phyloP scores from a whole-genome alignment of 805 yeast genomes.

The Ogataea pignaliae region DNA sequence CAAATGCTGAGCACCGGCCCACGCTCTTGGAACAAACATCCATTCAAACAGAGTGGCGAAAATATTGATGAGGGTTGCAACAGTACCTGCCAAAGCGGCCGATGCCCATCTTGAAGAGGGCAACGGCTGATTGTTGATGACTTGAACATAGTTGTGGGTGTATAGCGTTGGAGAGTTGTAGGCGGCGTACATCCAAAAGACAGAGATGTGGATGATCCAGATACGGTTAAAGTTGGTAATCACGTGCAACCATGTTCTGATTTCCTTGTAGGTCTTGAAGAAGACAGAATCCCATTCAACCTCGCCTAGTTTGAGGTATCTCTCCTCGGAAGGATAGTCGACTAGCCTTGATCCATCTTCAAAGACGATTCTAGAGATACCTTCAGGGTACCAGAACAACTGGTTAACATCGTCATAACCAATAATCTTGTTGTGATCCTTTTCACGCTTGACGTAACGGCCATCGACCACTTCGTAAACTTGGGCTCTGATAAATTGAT shows the following conservation, averaged over 20 bases:
- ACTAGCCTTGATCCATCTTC: conserved; percentile 91
- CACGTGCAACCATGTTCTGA: conserved; percentile 96
- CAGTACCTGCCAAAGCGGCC: conserved; percentile 85
- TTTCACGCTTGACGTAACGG: conserved; percentile 79
- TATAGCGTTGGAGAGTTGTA: conserved; percentile 89
- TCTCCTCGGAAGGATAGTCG: conserved; percentile 84
- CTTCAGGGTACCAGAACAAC: conserved; percentile 99
- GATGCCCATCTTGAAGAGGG: conserved; percentile 92
- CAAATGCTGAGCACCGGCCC: conserved; percentile 99
- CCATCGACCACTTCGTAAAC: conserved; percentile 80
- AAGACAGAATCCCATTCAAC: conserved; percentile 89
- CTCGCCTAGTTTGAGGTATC: conserved; percentile 86
- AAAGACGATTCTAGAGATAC: conserved; percentile 85
- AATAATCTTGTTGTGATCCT: conserved; percentile 72
- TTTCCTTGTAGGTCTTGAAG: conserved; percentile 93
- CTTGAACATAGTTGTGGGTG: conserved; percentile 81
- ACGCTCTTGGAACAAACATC: conserved; percentile 93
- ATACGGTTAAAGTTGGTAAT: conserved; percentile 95
- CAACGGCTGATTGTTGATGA: conserved; percentile 79
- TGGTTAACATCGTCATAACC: conserved; percentile 99
- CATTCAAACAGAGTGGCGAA: conserved; percentile 88
- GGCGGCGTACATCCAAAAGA: conserved; percentile 94
- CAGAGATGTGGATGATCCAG: conserved; percentile 88
- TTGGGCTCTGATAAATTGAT: conserved; percentile 72
- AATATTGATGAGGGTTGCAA: conserved; percentile 79